Evolutionary conservation across 139 green algal species (phyloP).

Genomic region (Coelastrella sp.): DNA sequence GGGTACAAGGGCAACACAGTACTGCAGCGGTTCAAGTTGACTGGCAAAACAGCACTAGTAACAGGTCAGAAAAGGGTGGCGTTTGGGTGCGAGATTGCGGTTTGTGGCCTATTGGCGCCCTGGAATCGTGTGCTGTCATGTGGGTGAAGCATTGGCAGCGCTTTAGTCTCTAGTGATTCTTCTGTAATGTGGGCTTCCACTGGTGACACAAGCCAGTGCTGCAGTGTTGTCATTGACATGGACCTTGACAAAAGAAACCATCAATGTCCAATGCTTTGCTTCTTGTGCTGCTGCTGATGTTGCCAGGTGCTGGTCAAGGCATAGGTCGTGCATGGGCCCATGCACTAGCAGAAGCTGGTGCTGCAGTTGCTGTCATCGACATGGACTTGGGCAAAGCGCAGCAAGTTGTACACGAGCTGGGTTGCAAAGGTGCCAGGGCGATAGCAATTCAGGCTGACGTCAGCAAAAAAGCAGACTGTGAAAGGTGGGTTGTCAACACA

Average conservation of each 20-base stretch:
- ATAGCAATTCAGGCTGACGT: slow-evolving; percentile 59
- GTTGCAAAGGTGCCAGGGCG: slow-evolving; percentile 54
- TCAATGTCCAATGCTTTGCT: not conserved
- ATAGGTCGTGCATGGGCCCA: slow-evolving; percentile 69
- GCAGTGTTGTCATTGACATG: slow-evolving; percentile 67
- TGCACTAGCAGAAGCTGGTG: slow-evolving; percentile 66
- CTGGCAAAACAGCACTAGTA: slow-evolving; percentile 59
- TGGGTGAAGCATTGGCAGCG: too few species aligned
- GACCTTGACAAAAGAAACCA: slow-evolving; percentile 50
- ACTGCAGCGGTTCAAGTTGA: slow-evolving; percentile 63
- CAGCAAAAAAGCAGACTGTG: slow-evolving; percentile 54
- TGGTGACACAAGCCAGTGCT: slow-evolving; percentile 58
- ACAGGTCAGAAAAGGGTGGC: slow-evolving; percentile 49
- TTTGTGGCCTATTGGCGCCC: too few species aligned
- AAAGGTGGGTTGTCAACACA: not conserved
- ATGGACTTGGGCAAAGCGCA: slow-evolving; percentile 57
- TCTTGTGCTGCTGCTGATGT: not conserved
- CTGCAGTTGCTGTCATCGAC: slow-evolving; percentile 65
- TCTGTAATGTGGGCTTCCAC: too few species aligned
- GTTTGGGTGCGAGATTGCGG: too few species aligned
- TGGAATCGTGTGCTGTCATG: too few species aligned
- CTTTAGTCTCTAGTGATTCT: too few species aligned
- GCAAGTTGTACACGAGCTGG: slow-evolving; percentile 56
- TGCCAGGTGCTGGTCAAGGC: slow-evolving; percentile 66
- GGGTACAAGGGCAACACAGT: slow-evolving; percentile 46